These are phyloP conservation scores for Actinomortierella ambigua DNA, from an alignment of 371 early-diverging fungal species.

Conservation along the genomic window DNA sequence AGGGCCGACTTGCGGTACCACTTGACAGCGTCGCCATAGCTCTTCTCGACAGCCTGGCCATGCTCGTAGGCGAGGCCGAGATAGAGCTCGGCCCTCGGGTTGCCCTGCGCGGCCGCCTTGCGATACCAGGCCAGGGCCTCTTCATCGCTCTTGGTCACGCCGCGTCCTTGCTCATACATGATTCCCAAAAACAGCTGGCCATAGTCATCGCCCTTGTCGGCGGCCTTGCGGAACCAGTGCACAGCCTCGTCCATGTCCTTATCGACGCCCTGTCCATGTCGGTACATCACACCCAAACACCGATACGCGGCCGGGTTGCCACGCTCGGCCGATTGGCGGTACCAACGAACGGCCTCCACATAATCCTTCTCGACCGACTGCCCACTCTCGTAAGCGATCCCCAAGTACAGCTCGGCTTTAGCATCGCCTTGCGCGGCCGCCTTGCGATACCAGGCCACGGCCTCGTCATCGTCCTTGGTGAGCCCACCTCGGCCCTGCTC, in stretches of 20 bases:
- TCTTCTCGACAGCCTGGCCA: conserved; percentile 73
- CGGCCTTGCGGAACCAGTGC: conserved; percentile 83
- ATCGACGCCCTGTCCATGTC: conserved; percentile 81
- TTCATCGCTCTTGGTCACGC: conserved; percentile 51
- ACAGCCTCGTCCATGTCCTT: conserved; percentile 66
- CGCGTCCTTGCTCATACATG: conserved; percentile 78
- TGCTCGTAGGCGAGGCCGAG: conserved; percentile 85
- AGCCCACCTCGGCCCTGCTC: conserved; percentile 82
- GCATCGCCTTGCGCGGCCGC: conserved; percentile 78
- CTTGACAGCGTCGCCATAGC: conserved; percentile 69
- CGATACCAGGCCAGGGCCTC: conserved; percentile 78
- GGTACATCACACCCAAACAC: conserved; percentile 83
- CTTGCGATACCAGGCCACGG: conserved; percentile 74
- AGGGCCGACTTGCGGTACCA: conserved; percentile 70
- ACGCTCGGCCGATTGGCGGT: conserved; percentile 54
- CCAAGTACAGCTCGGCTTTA: conserved; percentile 79
- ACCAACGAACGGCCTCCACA: conserved; percentile 60
- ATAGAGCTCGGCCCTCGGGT: conserved; percentile 72
- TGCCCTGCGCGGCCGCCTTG: conserved; percentile 61
- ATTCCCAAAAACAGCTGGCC: conserved; percentile 84
- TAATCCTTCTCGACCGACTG: conserved; percentile 63
- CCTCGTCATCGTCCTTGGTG: conserved; percentile 55
- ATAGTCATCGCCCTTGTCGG: conserved; percentile 75
- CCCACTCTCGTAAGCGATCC: conserved; percentile 82
- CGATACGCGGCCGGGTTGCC: conserved; percentile 79